A percentile compares a stretch with the other conserved stretches of the same genome.
phyloP scores from a whole-genome alignment of 495 filamentous ascomycete genomes.

The Polyplosphaeria fusca region DNA sequence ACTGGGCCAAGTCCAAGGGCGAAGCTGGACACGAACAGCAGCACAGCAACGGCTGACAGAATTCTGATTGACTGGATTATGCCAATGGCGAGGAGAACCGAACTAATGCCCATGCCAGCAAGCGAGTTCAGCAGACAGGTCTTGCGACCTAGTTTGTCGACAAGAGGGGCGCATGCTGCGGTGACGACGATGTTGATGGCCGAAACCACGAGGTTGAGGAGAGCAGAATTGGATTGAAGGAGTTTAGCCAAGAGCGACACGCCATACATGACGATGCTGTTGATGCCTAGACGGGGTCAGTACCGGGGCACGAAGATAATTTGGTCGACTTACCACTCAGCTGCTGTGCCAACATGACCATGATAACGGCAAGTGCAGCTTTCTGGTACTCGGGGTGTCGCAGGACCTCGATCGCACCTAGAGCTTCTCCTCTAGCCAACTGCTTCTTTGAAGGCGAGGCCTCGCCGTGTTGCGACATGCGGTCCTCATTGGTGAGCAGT shows the following conservation, averaged over 20 bases:
- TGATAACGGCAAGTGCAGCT: slow-evolving; percentile 79
- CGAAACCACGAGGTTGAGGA: slow-evolving; percentile 81
- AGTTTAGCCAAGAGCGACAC: slow-evolving; percentile 78
- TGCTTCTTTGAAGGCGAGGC: slow-evolving; percentile 30
- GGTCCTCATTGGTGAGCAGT: slow-evolving; percentile 37
- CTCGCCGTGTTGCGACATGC: too few species aligned
- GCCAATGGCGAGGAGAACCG: slow-evolving; percentile 69
- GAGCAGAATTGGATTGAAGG: slow-evolving; percentile 69
- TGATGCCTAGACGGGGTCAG: slow-evolving; percentile 61
- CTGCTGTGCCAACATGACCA: slow-evolving; percentile 90
- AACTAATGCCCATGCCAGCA: slow-evolving; percentile 73
- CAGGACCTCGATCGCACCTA: slow-evolving; percentile 67
- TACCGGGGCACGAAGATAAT: neutral
- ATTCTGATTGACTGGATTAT: slow-evolving; percentile 66
- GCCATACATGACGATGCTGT: slow-evolving; percentile 97
- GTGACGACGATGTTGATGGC: slow-evolving; percentile 83
- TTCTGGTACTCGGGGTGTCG: slow-evolving; percentile 64
- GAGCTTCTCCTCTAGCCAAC: slow-evolving; percentile 41
- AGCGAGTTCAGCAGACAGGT: slow-evolving; percentile 76
- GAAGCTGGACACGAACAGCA: slow-evolving; percentile 85
- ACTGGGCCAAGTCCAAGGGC: slow-evolving; percentile 90
- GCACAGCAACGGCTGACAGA: slow-evolving; percentile 72
- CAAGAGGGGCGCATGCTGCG: slow-evolving; percentile 70
- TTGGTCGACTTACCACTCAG: slow-evolving; percentile 46
- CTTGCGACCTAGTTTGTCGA: slow-evolving; percentile 84